Evolutionary conservation across 202 grass and related monocot species (phyloP).

Genomic region (Dendrocalamus latiflorus): DNA sequence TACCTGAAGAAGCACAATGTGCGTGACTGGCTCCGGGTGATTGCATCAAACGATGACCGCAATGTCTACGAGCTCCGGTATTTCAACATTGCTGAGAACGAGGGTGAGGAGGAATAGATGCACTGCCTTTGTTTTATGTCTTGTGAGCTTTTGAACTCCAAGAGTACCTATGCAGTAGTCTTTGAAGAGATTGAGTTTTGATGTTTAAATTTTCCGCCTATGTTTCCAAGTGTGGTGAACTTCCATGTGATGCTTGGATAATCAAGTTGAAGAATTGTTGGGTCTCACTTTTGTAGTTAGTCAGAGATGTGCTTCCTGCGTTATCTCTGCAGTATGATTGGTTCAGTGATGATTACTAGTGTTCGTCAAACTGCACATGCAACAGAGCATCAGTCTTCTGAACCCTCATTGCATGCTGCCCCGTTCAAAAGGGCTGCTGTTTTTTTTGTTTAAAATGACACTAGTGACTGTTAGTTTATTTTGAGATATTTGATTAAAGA

Average conservation of each 20-base stretch:
- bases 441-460: no score
- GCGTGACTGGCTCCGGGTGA: conserved; percentile 80
- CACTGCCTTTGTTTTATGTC: conserved; percentile 4
- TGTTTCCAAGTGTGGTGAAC: neutral
- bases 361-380: neutral
- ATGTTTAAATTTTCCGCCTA: conserved; percentile 22
- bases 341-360: neutral
- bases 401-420: no score
- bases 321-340: neutral
- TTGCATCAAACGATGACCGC: conserved; percentile 64
- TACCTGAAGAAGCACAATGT: conserved; percentile 94
- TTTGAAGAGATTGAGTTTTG: conserved; percentile 27
- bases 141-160: conserved; percentile 7
- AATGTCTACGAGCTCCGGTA: conserved; percentile 75
- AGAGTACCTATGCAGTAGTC: conserved; percentile 11
- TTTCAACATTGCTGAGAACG: conserved; percentile 88
- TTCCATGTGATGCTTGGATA: conserved; percentile 35
- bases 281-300: neutral
- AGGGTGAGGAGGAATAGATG: conserved; percentile 75
- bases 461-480: no score
- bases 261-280: conserved; percentile 22
- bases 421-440: no score
- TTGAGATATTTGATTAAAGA: no score
- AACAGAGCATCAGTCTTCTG: neutral
- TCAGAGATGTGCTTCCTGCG: no score